Evolutionary conservation across 2,329 filamentous ascomycete species (phyloP), one percentile per base, ranked within the genome.

Genomic region (Scedosporium apiospermum): DNA sequence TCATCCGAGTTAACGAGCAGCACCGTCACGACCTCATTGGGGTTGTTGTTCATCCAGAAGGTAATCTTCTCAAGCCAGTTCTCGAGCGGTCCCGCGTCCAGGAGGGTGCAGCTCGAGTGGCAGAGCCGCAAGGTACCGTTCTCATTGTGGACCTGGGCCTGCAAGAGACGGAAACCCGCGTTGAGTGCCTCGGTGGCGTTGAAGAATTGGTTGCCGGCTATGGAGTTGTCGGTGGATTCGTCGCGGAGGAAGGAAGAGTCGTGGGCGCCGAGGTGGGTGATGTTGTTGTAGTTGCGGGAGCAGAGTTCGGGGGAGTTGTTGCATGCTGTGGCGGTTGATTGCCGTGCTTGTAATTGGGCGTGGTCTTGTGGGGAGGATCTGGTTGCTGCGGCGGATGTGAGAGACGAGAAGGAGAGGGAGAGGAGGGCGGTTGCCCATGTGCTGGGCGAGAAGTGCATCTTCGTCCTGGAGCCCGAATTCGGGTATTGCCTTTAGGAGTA

Each of bases 261-360:
- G 75, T 93, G 90, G 18, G 88, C 88, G 23, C 89, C 89, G 69
- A 93, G 83, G 72, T 93, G 83, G 3, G 90, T 93, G 68, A 95
- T 83, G 67, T 88, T 85, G 75, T 85, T 87, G 77, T 95, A 95
- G 18, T 83, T 76, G 66, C 84, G 84, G 65, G 76, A 78, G 78
- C 91, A 95, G 49, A 95, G 82, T 53, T 80, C 76, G 0, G 89
- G 88, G 0, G 88, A 91, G 78, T 93, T 93, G 77, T 95, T 95
- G 82, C 91, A 95, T 38, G 86, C 84, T 26, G 63, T 64, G 12
- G 66, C 57, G 41, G 60, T 65, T 16, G 69, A 69, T 62, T 58
- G 38, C 57, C 41, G 18, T 63, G 62, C 10, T 44, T 27, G 46
- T 41, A 64, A 38, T 44, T 57, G 21, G 53, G 62, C 60, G 60